A percentile compares a stretch with the other conserved stretches of the same genome.
Conservation (phyloP, 2,329 filamentous ascomycete genomes). For the Fusarium liriodendri region DNA sequence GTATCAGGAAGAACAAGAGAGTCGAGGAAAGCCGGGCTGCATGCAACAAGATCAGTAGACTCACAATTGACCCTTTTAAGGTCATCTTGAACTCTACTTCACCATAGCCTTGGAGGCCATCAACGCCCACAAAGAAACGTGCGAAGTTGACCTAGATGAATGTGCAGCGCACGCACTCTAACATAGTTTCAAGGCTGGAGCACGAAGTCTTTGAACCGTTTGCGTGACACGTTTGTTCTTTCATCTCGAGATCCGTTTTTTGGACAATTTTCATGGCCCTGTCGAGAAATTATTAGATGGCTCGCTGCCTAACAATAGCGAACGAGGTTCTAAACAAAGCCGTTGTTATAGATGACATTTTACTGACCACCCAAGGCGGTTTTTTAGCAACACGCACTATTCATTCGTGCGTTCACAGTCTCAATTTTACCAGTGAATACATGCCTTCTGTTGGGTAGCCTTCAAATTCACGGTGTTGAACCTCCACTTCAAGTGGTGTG, state of each 20-base stretch:
- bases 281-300: neutral
- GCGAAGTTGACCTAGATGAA: neutral
- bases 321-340: neutral
- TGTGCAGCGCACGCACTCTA: neutral
- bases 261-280: no score
- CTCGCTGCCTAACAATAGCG: neutral
- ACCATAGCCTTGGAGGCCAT: neutral
- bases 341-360: neutral
- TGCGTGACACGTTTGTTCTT: neutral
- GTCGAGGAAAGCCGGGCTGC: neutral
- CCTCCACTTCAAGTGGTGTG: neutral
- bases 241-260: no score
- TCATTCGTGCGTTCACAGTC: neutral
- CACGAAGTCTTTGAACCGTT: neutral
- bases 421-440: neutral
- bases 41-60: neutral
- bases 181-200: neutral
- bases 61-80: neutral
- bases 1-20: neutral
- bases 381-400: neutral
- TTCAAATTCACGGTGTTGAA: neutral
- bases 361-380: neutral
- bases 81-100: neutral
- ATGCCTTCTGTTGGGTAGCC: no score
- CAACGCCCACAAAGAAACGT: neutral